Base-by-base conservation (phyloP, 2,329 filamentous ascomycete genomes). In the Akanthomyces muscarius region DNA sequence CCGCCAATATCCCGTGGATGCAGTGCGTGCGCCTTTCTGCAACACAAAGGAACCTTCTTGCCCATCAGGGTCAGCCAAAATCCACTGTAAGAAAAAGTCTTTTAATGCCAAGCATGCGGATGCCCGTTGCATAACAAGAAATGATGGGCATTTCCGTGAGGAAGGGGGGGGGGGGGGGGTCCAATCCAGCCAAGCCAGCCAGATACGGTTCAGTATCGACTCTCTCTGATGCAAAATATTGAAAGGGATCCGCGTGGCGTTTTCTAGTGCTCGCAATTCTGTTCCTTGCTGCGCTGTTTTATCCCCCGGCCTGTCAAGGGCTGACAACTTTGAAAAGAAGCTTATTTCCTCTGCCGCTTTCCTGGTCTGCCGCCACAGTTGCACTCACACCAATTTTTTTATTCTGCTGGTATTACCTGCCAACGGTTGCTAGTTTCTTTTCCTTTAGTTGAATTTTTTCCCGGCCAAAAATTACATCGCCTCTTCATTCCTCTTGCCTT, bases 281-380 rank as follows among this genome's bases (percentile, higher is more conserved):
- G 23, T 58, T 38, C 8, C 8, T 45, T 28, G 38, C 28, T 50
- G 47, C 47, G 47, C 47, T 48, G 11, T 50, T 50, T 50, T 50
- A 6, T 11, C 13, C 23, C 18, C 41, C 54, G 11, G 28, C 6
- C n/a, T 23, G 7, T 41, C 30, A 30, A 59, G 44, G n/a, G 47
- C 48, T 36, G 36, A 5, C 33, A 60, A 61, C 58, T 53, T 36
- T 61, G 58, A 61, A 61, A 61, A 53, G 58, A 61, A 61, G 58
- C 58, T 61, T 61, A 61, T 61, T 61, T 38, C 58, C 47, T 59
- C 33, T 45, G 36, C 23, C 16, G 6, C 30, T 23, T 38, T 42
- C 8, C 36, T 30, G 16, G 36, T 10, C 5, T 21, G 45, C 47
- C 57, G 36, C 47, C 30, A 45, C 48, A 1, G 18, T 28, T n/a